Evolutionary conservation across 805 yeast genomes (phyloP), one percentile per base, ranked within the genome.

Genomic region (Candida tibetensis): DNA sequence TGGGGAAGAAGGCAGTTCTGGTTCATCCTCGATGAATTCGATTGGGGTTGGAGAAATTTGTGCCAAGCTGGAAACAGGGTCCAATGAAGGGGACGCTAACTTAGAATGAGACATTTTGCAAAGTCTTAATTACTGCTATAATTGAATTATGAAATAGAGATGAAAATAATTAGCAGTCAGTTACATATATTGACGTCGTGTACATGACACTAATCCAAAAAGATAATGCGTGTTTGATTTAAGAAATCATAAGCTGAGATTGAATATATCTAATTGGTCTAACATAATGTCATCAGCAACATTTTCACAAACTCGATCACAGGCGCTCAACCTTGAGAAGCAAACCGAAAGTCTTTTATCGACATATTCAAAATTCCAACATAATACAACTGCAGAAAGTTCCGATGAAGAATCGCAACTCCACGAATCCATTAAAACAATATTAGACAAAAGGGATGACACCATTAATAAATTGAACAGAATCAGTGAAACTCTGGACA

Each of bases 301-400:
- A 3, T 85, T 84, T 57, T 71, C 78, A 13, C 86, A 86, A 33
- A 70, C 79, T 10, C 71, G 95, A 55, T 68, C 84, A 19, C 85
- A 82, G 51, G 79, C 82, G 0, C 67, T 89, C 25, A 70, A 79
- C 5, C 62, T 82, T 34, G 96, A 91, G 58, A 76, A 81, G 36
- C 85, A 82, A 53, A 73, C 91, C 3, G 89, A 84, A 41, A 53
- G 65, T 4, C 58, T 69, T 14, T 58, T 90, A 34, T 58, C 70
- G 15, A 69, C 68, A 42, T 62, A 51, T 39, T 54, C 70, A 4
- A 51, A 53, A 31, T 54, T 57, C 43, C 68, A 61, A 45, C 57
- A 45, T 45, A 37, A 32, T n/a, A 28, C 32, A 30, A 7, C 62
- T 2, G 50, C 49, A 5, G 51, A 47, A 16, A 40, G 54, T 4